These are phyloP conservation scores for Castanea sativa DNA, from an alignment of 306 rosid species.

Conservation along the genomic window DNA sequence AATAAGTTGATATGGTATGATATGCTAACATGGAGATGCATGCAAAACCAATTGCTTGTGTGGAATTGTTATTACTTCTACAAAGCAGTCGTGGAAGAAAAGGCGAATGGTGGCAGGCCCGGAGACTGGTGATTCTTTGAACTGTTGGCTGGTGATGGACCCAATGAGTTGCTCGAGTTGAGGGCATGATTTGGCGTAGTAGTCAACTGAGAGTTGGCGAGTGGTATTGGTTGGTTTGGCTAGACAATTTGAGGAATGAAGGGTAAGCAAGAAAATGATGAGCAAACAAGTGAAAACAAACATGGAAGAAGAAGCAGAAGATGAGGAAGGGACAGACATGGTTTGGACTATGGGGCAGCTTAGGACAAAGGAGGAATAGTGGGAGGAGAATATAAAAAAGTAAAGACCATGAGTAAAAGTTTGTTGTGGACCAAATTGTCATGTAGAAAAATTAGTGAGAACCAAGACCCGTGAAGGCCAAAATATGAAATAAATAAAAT, in stretches of 20 bases:
- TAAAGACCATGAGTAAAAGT: slow-evolving; percentile 28
- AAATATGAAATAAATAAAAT: not conserved
- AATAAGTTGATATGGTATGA: no score
- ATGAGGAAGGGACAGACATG: slow-evolving; percentile 44
- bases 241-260: slow-evolving; percentile 25
- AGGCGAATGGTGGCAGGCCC: slow-evolving; percentile 92
- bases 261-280: slow-evolving; percentile 27
- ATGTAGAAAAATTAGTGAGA: slow-evolving; percentile 34
- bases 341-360: slow-evolving; percentile 43
- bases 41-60: slow-evolving; percentile 12
- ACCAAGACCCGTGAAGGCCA: slow-evolving; percentile 72
- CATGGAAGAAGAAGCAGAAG: slow-evolving; percentile 22
- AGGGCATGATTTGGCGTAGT: slow-evolving; percentile 81
- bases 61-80: slow-evolving; percentile 54
- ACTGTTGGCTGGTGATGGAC: slow-evolving; percentile 70
- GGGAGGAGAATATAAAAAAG: slow-evolving; percentile 24
- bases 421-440: slow-evolving; percentile 24
- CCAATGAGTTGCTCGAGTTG: slow-evolving; percentile 65
- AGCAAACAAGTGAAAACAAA: slow-evolving; percentile 32
- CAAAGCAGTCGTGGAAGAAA: slow-evolving; percentile 93
- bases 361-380: slow-evolving; percentile 42
- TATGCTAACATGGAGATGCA: slow-evolving; percentile 9
- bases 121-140: slow-evolving; percentile 77
- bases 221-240: slow-evolving; percentile 19
- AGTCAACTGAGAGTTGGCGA: slow-evolving; percentile 50